Percentiles rank a stretch among this genome's conserved stretches.
Conservation (phyloP, 169 alveolate genomes). For the Plasmodium falciparum region DNA sequence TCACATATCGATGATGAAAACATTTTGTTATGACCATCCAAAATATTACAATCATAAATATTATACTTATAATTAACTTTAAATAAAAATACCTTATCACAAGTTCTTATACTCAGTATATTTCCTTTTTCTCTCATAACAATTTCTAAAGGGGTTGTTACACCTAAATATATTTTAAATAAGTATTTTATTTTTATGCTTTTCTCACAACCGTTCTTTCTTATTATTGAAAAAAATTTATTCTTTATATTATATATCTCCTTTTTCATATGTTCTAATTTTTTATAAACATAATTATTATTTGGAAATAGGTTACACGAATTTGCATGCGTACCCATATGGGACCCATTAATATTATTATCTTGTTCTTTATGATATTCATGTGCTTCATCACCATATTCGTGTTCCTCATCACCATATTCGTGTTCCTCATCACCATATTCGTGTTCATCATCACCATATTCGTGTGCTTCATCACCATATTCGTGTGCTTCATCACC, state of each 20-base stretch:
- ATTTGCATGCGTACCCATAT: too few relatives aligned
- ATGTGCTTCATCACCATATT: too few relatives aligned
- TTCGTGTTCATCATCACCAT: too few relatives aligned
- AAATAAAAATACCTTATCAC: constrained; percentile 59
- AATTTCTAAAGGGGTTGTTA: constrained; percentile 52
- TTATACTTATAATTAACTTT: constrained; percentile 47
- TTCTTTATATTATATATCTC: constrained; percentile 18
- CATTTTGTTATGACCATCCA: neutral
- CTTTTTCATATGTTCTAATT: constrained; percentile 23
- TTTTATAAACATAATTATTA: constrained; percentile 21
- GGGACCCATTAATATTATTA: too few relatives aligned
- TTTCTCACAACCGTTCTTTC: neutral
- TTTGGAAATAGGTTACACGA: neutral
- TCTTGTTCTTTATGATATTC: too few relatives aligned
- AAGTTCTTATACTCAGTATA: constrained; percentile 46
- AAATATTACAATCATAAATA: neutral
- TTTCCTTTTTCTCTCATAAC: constrained; percentile 74
- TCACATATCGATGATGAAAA: neutral
- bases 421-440: too few relatives aligned
- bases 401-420: too few relatives aligned
- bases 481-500: too few relatives aligned
- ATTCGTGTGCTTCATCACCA: too few relatives aligned
- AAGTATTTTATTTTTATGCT: constrained; percentile 51
- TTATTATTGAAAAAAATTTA: constrained; percentile 17
- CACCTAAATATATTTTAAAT: constrained; percentile 65